Base-by-base conservation (phyloP, 1,284 basidiomycete genomes). In the Wolfiporia cocos region DNA sequence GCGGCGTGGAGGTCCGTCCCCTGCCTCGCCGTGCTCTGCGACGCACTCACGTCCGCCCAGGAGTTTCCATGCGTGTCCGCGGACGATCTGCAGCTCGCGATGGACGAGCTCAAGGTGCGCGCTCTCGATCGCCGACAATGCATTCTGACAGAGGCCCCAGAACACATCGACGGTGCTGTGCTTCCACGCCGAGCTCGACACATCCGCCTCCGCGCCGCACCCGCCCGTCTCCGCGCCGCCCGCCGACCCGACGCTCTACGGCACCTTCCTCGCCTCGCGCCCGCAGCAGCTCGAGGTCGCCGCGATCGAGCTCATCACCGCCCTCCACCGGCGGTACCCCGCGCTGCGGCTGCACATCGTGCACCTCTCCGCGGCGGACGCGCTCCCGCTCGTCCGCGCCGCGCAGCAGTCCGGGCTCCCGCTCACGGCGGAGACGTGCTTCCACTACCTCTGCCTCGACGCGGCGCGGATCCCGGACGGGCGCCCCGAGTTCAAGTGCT, bases 371-470 rank as follows among this genome's bases (percentile, higher is more conserved):
- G 86, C 92, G 2, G 73, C 91, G 2, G 71, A 74, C 19, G 90
- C 91, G 2, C 74, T 97, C 12, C 87, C 85, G 1, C 53, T 78
- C 29, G 80, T 96, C 46, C 74, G 77, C 34, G 69, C 74, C 33
- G 91, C 91, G 2, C 81, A 74, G 50, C 60, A 68, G 7, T 65
- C 73, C 3, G 80, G 81, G 1, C 61, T 81, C 21, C 81, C 81
- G 30, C 67, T 94, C 40, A 91, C 91, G 0, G 87, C 92, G 43
- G 93, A 96, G 68, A 96, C 93, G 0, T 95, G 92, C 65, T 94
- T 93, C 67, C 92, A 96, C 65, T 96, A 96, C 66, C 77, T 95
- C 28, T 80, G 79, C 51, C 73, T 91, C 15, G 67, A 77, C 21
- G 70, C 83, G 0, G 69, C 74, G 46, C 61, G 74, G 42, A 77